Conservation (phyloP, 208 protist species). For the Acanthamoeba sp. region DNA sequence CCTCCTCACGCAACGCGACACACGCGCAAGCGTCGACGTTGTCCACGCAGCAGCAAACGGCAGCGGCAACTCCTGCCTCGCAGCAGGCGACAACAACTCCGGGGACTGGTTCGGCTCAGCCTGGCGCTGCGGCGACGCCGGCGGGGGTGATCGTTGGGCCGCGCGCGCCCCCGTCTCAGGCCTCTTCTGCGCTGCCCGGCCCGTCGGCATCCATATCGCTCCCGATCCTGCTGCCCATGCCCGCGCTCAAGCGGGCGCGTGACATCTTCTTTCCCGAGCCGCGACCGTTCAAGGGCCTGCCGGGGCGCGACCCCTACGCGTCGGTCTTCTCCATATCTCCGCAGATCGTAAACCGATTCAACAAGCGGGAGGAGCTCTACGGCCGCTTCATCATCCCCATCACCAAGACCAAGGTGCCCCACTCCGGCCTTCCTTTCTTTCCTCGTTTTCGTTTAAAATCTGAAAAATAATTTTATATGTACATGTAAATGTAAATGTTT, state of each 20-base stretch:
- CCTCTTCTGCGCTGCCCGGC: not conserved
- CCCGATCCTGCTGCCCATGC: not conserved
- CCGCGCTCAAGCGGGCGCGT: not conserved
- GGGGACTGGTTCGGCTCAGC: too few relatives aligned
- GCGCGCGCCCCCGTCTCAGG: not conserved
- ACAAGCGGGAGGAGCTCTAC: slow-evolving; percentile 14
- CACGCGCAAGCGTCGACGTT: too few relatives aligned
- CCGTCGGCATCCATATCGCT: not conserved
- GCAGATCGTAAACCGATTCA: not conserved
- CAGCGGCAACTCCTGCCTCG: too few relatives aligned
- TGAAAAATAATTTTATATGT: not conserved
- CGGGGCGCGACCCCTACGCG: slow-evolving; percentile 15
- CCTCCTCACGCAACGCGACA: too few relatives aligned
- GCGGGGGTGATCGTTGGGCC: too few relatives aligned
- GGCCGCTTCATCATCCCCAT: slow-evolving; percentile 39
- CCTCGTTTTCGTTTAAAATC: not conserved
- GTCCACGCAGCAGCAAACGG: too few relatives aligned
- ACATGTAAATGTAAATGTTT: not conserved
- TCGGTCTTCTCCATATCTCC: slow-evolving; percentile 4
- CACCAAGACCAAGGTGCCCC: not conserved
- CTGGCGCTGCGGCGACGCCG: too few relatives aligned
- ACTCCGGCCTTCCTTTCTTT: not conserved
- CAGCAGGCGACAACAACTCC: too few relatives aligned
- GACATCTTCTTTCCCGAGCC: slow-evolving; percentile 56
- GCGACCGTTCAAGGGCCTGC: slow-evolving; percentile 1